A percentile compares a stretch with the other conserved stretches of the same genome.
phyloP scores from a whole-genome alignment of 2,329 filamentous ascomycete species.

The Fusarium avenaceum region DNA sequence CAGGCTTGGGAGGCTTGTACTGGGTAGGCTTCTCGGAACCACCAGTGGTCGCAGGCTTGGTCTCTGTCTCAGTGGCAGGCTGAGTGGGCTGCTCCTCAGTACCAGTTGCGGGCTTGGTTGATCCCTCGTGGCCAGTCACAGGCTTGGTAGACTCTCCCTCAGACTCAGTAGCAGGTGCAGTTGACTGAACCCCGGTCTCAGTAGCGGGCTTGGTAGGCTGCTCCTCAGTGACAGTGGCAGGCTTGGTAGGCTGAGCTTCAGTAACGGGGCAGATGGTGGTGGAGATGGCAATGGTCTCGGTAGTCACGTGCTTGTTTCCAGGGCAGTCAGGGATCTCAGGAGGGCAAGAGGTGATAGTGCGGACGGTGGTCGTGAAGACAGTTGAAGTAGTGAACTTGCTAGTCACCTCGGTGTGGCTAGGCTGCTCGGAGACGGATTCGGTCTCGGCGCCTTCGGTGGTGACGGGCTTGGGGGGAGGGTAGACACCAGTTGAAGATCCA shows the following conservation, averaged over 20 bases:
- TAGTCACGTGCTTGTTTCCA: slow-evolving; percentile 27
- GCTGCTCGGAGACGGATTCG: neutral
- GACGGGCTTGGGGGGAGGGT: slow-evolving; percentile 18
- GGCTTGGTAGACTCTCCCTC: slow-evolving; percentile 14
- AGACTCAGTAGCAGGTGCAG: neutral
- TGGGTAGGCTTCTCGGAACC: slow-evolving; percentile 7
- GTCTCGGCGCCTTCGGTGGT: slow-evolving; percentile 5
- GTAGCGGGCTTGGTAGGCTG: slow-evolving; percentile 11
- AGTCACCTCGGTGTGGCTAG: slow-evolving; percentile 15
- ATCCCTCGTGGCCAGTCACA: slow-evolving; percentile 3
- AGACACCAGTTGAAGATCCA: slow-evolving; percentile 11
- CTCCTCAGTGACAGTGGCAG: slow-evolving; percentile 16
- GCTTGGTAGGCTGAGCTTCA: slow-evolving; percentile 12
- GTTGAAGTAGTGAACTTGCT: slow-evolving; percentile 37
- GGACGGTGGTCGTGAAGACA: slow-evolving; percentile 43
- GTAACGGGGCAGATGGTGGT: slow-evolving; percentile 45
- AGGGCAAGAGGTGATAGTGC: slow-evolving; percentile 40
- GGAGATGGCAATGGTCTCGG: slow-evolving; percentile 43
- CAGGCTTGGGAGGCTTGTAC: slow-evolving; percentile 1
- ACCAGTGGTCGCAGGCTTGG: slow-evolving; percentile 7
- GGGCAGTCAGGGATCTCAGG: slow-evolving; percentile 43
- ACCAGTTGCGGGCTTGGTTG: slow-evolving; percentile 22
- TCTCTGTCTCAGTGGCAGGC: neutral
- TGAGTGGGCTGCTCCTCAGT: neutral
- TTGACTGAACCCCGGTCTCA: slow-evolving; percentile 14